These are phyloP conservation scores for Pseudomassariella vexata DNA, from an alignment of 2,329 filamentous ascomycete genomes.

Conservation along the genomic window DNA sequence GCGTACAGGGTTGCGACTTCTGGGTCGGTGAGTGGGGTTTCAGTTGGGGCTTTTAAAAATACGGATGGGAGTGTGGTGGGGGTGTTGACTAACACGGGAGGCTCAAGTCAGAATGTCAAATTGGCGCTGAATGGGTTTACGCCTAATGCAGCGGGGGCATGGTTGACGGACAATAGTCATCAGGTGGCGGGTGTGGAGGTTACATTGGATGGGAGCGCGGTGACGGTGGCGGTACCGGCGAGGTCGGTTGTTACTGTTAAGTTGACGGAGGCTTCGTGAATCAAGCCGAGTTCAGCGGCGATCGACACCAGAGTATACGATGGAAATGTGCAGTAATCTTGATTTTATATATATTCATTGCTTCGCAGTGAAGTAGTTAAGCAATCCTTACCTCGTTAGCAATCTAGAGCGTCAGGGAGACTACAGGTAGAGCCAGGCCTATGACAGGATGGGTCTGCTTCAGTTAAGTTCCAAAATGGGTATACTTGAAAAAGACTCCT, in stretches of 20 bases:
- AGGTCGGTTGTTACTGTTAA: conserved; percentile 13
- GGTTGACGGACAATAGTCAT: conserved; percentile 11
- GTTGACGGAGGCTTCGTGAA: too few species aligned
- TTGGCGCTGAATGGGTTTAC: conserved; percentile 9
- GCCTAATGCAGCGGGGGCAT: conserved; percentile 8
- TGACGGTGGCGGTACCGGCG: conserved; percentile 11
- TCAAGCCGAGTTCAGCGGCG: too few species aligned
- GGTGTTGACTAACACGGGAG: conserved; percentile 17
- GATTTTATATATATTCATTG: too few species aligned
- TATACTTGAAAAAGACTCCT: too few species aligned
- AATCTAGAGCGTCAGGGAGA: too few species aligned
- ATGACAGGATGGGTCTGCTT: too few species aligned
- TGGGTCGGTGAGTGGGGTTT: conserved; percentile 12
- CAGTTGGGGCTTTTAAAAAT: conserved; percentile 15
- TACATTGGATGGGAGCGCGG: conserved; percentile 5
- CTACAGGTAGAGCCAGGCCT: too few species aligned
- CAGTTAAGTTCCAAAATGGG: too few species aligned
- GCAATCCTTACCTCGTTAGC: too few species aligned
- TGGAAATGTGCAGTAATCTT: too few species aligned
- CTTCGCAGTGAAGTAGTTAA: too few species aligned
- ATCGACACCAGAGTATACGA: too few species aligned
- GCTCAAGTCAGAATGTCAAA: conserved; percentile 7
- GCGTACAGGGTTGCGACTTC: conserved; percentile 15
- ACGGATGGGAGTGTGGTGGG: conserved; percentile 13
- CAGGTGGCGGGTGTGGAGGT: conserved; percentile 8